phyloP scores from a whole-genome alignment of 805 yeast species.

The Kuraishia piskuri region DNA sequence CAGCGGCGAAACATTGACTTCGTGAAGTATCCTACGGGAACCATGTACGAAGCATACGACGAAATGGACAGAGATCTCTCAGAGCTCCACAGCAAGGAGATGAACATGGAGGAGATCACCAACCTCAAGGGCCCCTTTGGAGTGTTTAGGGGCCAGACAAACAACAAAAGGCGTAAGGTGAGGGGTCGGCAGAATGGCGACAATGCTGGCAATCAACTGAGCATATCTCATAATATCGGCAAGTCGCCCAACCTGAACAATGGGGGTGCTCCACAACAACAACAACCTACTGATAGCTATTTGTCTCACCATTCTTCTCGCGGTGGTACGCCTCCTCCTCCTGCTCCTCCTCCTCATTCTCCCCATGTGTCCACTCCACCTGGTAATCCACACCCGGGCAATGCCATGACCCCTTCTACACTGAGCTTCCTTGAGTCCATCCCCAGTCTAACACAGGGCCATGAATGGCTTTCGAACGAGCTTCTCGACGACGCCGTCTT shows the following conservation, averaged over 20 bases:
- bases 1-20: conserved; percentile 68
- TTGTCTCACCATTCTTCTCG: neutral
- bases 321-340: neutral
- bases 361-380: neutral
- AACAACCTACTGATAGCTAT: neutral
- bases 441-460: conserved; percentile 28
- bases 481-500: conserved; percentile 62
- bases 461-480: conserved; percentile 66
- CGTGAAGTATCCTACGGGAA: conserved; percentile 57
- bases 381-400: neutral
- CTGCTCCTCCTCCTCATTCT: neutral
- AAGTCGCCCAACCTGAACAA: neutral
- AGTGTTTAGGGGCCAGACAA: conserved; percentile 48
- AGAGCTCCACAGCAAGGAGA: conserved; percentile 34
- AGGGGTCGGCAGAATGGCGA: conserved; percentile 4
- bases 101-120: conserved; percentile 21
- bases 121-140: conserved; percentile 74
- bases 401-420: neutral
- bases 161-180: conserved; percentile 7
- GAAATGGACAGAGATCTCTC: conserved; percentile 72
- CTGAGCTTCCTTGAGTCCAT: neutral
- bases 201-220: neutral
- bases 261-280: neutral
- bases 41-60: conserved; percentile 60
- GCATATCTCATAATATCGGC: neutral